phyloP scores from a whole-genome alignment of 768 basidiomycete species.

The Cyclocybe cylindracea region DNA sequence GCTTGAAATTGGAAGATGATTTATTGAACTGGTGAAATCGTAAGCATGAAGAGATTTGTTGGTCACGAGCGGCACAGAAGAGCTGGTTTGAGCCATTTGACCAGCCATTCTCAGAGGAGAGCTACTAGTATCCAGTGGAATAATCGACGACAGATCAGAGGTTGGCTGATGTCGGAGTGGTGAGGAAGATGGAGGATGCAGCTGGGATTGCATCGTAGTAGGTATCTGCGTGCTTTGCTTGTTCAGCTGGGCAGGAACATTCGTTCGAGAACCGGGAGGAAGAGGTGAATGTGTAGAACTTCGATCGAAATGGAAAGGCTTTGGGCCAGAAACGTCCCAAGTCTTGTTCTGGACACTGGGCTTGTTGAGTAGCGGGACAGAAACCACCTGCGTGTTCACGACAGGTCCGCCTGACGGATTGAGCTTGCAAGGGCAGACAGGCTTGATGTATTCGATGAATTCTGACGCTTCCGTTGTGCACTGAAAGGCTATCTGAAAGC shows the following conservation, averaged over 20 bases:
- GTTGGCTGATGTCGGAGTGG: constrained; percentile 8
- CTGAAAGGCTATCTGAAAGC: constrained; percentile 75
- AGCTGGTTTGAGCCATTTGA: not conserved
- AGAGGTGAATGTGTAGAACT: not conserved
- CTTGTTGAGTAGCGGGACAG: constrained; percentile 5
- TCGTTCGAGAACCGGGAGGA: not conserved
- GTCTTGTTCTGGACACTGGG: not conserved
- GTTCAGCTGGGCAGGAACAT: not conserved
- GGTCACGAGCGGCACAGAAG: not conserved
- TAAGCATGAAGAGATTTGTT: not conserved
- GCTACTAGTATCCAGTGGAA: not conserved
- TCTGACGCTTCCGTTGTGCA: constrained; percentile 47
- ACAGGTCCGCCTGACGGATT: constrained; percentile 33
- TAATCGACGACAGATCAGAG: not conserved
- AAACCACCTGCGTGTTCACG: not conserved
- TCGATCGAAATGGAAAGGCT: not conserved
- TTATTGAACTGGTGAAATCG: not conserved
- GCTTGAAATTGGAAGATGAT: too few species aligned
- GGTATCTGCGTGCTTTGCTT: too few species aligned
- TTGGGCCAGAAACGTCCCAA: not conserved
- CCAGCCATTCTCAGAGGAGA: not conserved
- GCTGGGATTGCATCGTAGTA: too few species aligned
- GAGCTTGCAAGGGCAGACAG: constrained; percentile 75
- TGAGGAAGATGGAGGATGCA: constrained; percentile 13
- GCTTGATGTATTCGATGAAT: constrained; percentile 63